phyloP scores from a whole-genome alignment of 192 early-diverging fungal species.

The Podochytrium sp. region DNA sequence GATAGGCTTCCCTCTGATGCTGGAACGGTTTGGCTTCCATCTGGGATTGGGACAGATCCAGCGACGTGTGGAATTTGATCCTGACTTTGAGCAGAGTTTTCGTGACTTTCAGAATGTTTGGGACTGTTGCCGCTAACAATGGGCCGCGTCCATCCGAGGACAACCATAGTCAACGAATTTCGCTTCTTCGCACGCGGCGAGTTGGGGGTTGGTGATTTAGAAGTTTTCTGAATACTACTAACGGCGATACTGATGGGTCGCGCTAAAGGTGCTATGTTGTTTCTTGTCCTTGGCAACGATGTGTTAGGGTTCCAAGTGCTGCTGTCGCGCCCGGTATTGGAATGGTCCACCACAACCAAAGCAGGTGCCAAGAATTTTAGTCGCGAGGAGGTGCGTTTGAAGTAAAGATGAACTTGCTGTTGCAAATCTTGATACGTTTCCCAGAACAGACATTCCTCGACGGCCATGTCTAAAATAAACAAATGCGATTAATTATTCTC shows the following conservation, averaged over 20 bases:
- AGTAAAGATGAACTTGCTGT: not conserved
- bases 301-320: not conserved
- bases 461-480: not conserved
- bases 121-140: no score
- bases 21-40: no score
- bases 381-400: not conserved
- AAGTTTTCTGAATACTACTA: not conserved
- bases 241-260: not conserved
- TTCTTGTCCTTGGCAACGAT: not conserved
- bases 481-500: not conserved
- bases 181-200: no score
- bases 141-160: no score
- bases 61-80: no score
- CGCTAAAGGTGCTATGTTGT: not conserved
- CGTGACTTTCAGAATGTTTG: no score
- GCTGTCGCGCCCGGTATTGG: not conserved
- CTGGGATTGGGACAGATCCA: no score
- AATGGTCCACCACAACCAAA: no score
- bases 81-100: no score
- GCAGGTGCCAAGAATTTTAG: not conserved
- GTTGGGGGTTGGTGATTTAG: not conserved
- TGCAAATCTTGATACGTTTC: slow-evolving; percentile 8
- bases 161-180: no score
- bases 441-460: slow-evolving; percentile 9
- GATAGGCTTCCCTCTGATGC: no score